Conservation (phyloP, 495 filamentous ascomycete genomes). For the Ramalina peruviana region DNA sequence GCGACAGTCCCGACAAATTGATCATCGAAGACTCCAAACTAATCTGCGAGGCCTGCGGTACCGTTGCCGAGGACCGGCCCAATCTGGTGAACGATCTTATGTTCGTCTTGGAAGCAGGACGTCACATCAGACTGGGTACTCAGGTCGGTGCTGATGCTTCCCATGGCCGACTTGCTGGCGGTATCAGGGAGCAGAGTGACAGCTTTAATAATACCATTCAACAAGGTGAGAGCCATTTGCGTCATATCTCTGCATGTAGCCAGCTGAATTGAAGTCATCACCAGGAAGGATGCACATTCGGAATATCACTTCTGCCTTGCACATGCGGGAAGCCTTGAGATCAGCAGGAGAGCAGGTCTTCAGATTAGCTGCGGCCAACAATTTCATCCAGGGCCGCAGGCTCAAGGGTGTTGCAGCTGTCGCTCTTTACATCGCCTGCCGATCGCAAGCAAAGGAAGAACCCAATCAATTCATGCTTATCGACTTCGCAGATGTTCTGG, state of each 20-base stretch:
- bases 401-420: constrained; percentile 71
- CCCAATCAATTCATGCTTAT: constrained; percentile 67
- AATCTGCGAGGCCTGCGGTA: constrained; percentile 73
- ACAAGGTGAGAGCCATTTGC: no score
- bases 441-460: constrained; percentile 42
- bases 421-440: constrained; percentile 76
- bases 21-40: constrained; percentile 38
- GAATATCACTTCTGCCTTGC: constrained; percentile 24
- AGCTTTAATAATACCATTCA: no score
- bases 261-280: no score
- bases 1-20: constrained; percentile 33
- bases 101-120: constrained; percentile 77
- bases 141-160: constrained; percentile 72
- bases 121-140: constrained; percentile 80
- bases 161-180: no score
- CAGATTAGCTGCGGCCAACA: constrained; percentile 58
- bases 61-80: constrained; percentile 53
- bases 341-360: constrained; percentile 58
- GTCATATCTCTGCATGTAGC: no score
- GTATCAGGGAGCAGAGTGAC: no score
- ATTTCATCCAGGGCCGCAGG: constrained; percentile 84
- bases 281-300: constrained; percentile 6
- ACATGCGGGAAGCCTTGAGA: constrained; percentile 42
- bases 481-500: constrained; percentile 78
- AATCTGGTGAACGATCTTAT: constrained; percentile 84